A percentile compares a stretch with the other conserved stretches of the same genome.
These are phyloP conservation scores for Thamnidium elegans DNA, from an alignment of 192 early-diverging fungal species.

Conservation along the genomic window DNA sequence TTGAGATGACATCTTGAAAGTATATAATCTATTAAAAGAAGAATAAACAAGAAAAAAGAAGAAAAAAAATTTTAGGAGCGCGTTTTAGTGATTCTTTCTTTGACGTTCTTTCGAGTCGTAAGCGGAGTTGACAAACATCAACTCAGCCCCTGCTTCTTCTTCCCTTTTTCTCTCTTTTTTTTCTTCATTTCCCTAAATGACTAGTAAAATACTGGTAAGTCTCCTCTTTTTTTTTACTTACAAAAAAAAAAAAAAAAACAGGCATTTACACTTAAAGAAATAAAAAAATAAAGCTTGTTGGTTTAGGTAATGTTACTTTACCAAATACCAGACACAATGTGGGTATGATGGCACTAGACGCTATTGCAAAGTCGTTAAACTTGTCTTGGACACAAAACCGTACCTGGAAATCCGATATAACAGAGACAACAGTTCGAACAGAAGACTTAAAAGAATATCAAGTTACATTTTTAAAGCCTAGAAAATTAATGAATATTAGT, in stretches of 20 bases:
- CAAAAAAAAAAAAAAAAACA: background rate
- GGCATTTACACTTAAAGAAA: too few relatives aligned
- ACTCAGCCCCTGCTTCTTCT: too few relatives aligned
- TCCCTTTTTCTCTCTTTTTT: background rate
- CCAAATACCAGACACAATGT: slow-evolving; percentile 71
- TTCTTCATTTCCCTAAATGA: background rate
- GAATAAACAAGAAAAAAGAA: slow-evolving; percentile 4
- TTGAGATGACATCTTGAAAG: slow-evolving; percentile 70
- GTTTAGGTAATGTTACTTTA: slow-evolving; percentile 67
- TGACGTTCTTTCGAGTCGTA: too few relatives aligned
- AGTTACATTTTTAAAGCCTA: slow-evolving; percentile 62
- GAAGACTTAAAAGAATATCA: slow-evolving; percentile 27
- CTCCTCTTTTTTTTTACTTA: background rate
- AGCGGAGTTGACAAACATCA: background rate
- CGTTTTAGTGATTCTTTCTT: slow-evolving; percentile 7
- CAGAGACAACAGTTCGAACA: background rate
- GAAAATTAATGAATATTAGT: slow-evolving; percentile 66
- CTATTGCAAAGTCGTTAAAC: slow-evolving; percentile 43
- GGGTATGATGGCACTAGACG: slow-evolving; percentile 67
- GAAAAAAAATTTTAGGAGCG: slow-evolving; percentile 8
- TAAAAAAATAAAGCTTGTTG: slow-evolving; percentile 49
- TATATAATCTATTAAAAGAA: background rate
- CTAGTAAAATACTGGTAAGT: slow-evolving; percentile 10
- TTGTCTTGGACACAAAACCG: slow-evolving; percentile 41
- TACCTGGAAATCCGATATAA: slow-evolving; percentile 24